A percentile compares a stretch with the other conserved stretches of the same genome.
Evolutionary conservation across 1,284 basidiomycete species (phyloP).

Genomic region (Apiotrichum gracile): DNA sequence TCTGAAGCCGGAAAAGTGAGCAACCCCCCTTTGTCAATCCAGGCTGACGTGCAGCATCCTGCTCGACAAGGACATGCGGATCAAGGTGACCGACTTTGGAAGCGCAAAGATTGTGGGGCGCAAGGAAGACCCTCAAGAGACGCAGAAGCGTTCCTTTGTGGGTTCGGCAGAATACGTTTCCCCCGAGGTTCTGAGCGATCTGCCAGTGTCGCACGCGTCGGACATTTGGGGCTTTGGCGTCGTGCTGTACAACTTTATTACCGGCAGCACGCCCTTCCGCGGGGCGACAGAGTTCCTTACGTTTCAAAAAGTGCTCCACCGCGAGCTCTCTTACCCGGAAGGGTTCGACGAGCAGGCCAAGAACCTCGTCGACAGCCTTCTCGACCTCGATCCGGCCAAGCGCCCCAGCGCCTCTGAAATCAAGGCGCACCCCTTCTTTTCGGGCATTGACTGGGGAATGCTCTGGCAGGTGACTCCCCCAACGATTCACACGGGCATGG

Average conservation of each 20-base stretch:
- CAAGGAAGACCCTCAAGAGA: slow-evolving; percentile 40
- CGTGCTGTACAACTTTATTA: slow-evolving; percentile 53
- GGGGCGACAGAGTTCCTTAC: slow-evolving; percentile 56
- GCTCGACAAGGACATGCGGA: slow-evolving; percentile 72
- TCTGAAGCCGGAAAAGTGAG: slow-evolving; percentile 80
- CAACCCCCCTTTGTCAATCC: background rate
- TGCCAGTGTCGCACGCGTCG: slow-evolving; percentile 51
- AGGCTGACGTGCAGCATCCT: slow-evolving; percentile 55
- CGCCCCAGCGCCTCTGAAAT: slow-evolving; percentile 59
- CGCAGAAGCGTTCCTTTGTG: slow-evolving; percentile 65
- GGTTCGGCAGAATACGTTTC: slow-evolving; percentile 95
- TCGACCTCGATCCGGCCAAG: slow-evolving; percentile 59
- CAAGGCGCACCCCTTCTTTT: slow-evolving; percentile 71
- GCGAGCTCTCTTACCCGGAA: slow-evolving; percentile 50
- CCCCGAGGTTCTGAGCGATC: slow-evolving; percentile 78
- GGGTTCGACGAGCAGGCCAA: slow-evolving; percentile 49
- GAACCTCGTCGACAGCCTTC: slow-evolving; percentile 48
- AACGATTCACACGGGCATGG: slow-evolving; percentile 45
- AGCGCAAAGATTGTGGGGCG: slow-evolving; percentile 78
- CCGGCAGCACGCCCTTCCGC: slow-evolving; percentile 54
- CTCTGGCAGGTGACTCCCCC: slow-evolving; percentile 61
- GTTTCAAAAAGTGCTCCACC: slow-evolving; percentile 54
- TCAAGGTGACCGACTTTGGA: slow-evolving; percentile 96
- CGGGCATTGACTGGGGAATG: slow-evolving; percentile 60
- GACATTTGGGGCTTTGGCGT: slow-evolving; percentile 57